Percentiles rank a stretch among this genome's conserved stretches.
Conservation (phyloP, 1,284 basidiomycete genomes). For the Coniferiporia sulphurascens region DNA sequence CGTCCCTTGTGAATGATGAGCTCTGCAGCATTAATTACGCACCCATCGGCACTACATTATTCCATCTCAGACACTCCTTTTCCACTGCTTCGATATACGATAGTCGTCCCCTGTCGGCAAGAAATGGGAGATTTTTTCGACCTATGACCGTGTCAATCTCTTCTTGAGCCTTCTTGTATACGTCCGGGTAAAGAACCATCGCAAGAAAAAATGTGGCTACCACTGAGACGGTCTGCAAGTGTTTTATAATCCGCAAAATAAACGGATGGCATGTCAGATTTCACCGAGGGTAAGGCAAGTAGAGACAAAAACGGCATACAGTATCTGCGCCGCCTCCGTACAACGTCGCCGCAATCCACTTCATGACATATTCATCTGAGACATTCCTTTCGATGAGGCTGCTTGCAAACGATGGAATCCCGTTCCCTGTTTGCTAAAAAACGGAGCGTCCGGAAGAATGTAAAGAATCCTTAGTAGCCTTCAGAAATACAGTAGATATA, state of each 20-base stretch:
- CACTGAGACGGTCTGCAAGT: conserved; percentile 9
- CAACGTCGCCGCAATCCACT: conserved; percentile 10
- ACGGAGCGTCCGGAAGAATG: background rate
- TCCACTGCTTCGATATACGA: conserved; percentile 27
- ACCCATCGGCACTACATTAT: conserved; percentile 21
- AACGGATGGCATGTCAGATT: background rate
- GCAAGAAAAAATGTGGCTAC: conserved; percentile 17
- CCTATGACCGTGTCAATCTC: conserved; percentile 27
- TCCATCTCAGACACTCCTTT: conserved; percentile 28
- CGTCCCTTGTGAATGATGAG: background rate
- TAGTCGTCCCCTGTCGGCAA: conserved; percentile 25
- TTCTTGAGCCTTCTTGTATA: conserved; percentile 19
- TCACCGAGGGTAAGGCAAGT: background rate
- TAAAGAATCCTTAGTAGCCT: background rate
- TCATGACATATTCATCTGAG: conserved; percentile 9
- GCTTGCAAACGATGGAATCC: conserved; percentile 11
- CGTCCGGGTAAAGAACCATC: conserved; percentile 13
- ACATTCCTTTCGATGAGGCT: conserved; percentile 12
- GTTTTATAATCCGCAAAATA: background rate
- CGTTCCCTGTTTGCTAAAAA: conserved; percentile 6
- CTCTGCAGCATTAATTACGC: background rate
- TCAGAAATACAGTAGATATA: background rate
- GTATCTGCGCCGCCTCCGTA: conserved; percentile 18
- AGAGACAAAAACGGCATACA: background rate
- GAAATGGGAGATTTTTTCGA: conserved; percentile 24